These are phyloP conservation scores for Paxillus rubicundulus DNA, from an alignment of 768 basidiomycete species.

Conservation along the genomic window DNA sequence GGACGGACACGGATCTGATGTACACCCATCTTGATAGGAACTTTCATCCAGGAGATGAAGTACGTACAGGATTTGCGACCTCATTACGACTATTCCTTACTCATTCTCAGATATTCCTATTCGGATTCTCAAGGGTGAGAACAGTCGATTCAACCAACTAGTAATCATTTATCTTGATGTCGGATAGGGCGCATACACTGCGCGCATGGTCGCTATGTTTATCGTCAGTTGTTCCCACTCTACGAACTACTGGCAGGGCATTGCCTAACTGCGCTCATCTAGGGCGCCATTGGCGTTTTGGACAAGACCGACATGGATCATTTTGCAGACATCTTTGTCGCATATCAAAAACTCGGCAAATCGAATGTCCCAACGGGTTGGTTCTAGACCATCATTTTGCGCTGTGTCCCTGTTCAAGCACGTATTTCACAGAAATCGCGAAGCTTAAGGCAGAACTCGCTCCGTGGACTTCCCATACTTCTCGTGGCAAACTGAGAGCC, in stretches of 20 bases:
- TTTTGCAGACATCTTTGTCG: constrained; percentile 61
- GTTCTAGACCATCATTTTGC: background rate
- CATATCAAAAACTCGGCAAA: constrained; percentile 62
- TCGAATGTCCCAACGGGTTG: constrained; percentile 45
- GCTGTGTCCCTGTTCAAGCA: background rate
- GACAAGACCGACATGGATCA: constrained; percentile 70
- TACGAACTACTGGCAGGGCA: background rate
- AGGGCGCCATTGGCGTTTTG: constrained; percentile 73
- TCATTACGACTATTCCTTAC: constrained; percentile 5
- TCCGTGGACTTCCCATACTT: constrained; percentile 51
- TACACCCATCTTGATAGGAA: constrained; percentile 43
- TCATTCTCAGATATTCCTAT: constrained; percentile 61
- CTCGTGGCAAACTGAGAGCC: constrained; percentile 54
- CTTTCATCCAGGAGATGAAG: constrained; percentile 71
- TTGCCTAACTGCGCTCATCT: constrained; percentile 2
- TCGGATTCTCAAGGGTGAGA: constrained; percentile 71
- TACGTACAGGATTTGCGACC: constrained; percentile 19
- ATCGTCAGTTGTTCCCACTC: constrained; percentile 43
- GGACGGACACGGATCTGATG: background rate
- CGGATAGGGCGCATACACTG: constrained; percentile 70
- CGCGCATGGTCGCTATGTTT: constrained; percentile 68
- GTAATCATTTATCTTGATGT: constrained; percentile 3
- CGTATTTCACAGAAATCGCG: constrained; percentile 32
- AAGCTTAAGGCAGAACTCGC: constrained; percentile 43
- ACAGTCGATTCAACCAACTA: background rate